Conservation (phyloP, 2,329 filamentous ascomycete species). For the Dactylella cylindrospora region DNA sequence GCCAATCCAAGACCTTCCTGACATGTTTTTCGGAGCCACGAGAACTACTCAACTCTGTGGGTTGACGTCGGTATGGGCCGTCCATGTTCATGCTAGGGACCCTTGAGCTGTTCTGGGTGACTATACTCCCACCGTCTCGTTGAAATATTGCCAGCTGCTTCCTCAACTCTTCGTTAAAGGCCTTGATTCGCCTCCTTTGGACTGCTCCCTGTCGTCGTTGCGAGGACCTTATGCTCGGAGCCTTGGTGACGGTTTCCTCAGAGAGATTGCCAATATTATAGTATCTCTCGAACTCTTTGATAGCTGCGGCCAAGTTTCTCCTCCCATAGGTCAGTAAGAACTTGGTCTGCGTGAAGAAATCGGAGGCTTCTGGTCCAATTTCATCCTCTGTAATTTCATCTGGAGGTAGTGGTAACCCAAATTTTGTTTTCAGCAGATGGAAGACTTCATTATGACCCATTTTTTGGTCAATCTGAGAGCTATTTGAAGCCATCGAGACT, state of each 20-base stretch:
- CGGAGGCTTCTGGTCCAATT: background rate
- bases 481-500: conserved; percentile 20
- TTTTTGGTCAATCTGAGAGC: conserved; percentile 9
- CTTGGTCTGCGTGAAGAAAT: conserved; percentile 16
- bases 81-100: no score
- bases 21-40: conserved; percentile 2
- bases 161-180: conserved; percentile 31
- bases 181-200: conserved; percentile 11
- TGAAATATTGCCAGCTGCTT: conserved; percentile 16
- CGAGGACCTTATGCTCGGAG: conserved; percentile 7
- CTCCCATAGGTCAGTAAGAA: conserved; percentile 17
- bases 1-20: conserved; percentile 19
- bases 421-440: conserved; percentile 12
- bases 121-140: conserved; percentile 28
- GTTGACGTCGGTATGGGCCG: background rate
- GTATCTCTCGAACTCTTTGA: conserved; percentile 20
- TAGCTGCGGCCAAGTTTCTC: conserved; percentile 14
- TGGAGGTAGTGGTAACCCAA: conserved; percentile 26
- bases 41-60: background rate
- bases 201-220: conserved; percentile 12
- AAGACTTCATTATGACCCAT: conserved; percentile 21
- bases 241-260: conserved; percentile 19
- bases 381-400: conserved; percentile 5
- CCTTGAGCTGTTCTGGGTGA: conserved; percentile 18
- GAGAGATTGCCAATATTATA: conserved; percentile 15